Evolutionary conservation across 192 early-diverging fungal species (phyloP), one percentile per base, ranked within the genome.

Genomic region (Lunasporangiospora selenospora): DNA sequence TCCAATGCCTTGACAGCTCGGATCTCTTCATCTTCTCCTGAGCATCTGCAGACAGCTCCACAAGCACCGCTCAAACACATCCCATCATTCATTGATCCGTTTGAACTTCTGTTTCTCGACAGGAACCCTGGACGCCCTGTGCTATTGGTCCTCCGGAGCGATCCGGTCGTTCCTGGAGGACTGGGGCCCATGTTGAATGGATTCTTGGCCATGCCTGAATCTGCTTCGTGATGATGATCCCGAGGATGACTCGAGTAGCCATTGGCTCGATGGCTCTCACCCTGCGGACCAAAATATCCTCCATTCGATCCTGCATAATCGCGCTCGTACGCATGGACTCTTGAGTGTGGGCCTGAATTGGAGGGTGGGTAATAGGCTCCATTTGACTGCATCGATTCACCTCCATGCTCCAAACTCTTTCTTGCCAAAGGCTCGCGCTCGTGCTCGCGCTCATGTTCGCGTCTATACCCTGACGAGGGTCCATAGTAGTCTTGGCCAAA

Each of bases 1-100:
- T 73, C 69, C 60, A 73, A 63, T 6, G 69, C 69, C 36, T 63
- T 73, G 41, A 56, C 69, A 3, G 61, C 60, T 24, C 69, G 60
- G 4, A 61, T 61, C 37, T 73, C 69, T 37, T 73, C 69, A 50
- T 73, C 69, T 41, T 73, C 69, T 8, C 48, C 59, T 32, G 69
- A 73, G 37, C 69, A 73, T 8, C 60, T 39, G 31, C 69, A 73
- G 18, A 73, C 55, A 19, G 50, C 33, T 36, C 69, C 69, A 21
- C 69, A 73, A 18, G 69, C 69, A 23, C 69, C 69, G 13, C 54
- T 73, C 47, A 73, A 18, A 40, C 69, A 73, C 26, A 51, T 29
- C 2, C 58, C 49, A 5, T n/a, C n/a, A n/a, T n/a, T n/a, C n/a
- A n/a, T n/a, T n/a, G n/a, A n/a, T n/a, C n/a, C n/a, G n/a, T n/a